Percentiles rank a stretch among this genome's conserved stretches.
phyloP scores from a whole-genome alignment of 78 protist species.

The Dictyostelium capitatum region DNA sequence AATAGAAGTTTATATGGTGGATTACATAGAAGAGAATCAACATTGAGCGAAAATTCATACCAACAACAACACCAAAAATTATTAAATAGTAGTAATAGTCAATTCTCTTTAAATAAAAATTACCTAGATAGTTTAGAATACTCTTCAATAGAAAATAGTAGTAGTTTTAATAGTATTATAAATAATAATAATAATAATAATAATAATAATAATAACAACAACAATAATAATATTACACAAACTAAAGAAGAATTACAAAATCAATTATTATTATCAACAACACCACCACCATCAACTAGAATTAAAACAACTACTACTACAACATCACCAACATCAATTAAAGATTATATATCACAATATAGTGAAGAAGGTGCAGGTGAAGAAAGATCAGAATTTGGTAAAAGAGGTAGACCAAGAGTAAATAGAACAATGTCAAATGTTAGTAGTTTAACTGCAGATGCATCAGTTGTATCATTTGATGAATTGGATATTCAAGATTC shows the following conservation, averaged over 20 bases:
- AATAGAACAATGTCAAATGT: conserved; percentile 9
- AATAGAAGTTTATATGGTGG: background rate
- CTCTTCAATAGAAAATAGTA: background rate
- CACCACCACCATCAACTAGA: background rate
- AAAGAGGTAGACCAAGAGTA: background rate
- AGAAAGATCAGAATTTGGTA: background rate
- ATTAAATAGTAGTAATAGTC: conserved; percentile 13
- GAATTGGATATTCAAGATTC: background rate
- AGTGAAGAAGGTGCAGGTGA: conserved; percentile 13
- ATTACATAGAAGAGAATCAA: conserved; percentile 14
- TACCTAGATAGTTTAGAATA: conserved; percentile 7
- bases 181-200: background rate
- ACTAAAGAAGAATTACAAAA: conserved; percentile 9
- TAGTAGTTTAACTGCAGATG: background rate
- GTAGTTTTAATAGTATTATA: background rate
- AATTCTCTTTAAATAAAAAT: conserved; percentile 10
- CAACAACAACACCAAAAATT: conserved; percentile 17
- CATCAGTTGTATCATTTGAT: background rate
- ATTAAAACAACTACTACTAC: background rate
- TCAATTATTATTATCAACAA: background rate
- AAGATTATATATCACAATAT: conserved; percentile 11
- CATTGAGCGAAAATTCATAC: conserved; percentile 19
- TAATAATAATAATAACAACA: background rate
- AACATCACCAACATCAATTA: background rate
- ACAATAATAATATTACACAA: background rate